Percentiles rank a stretch among this genome's conserved stretches.
These are phyloP conservation scores for Bryum argenteum DNA, from an alignment of 225 moss, liverwort and hornwort species.

Conservation along the genomic window DNA sequence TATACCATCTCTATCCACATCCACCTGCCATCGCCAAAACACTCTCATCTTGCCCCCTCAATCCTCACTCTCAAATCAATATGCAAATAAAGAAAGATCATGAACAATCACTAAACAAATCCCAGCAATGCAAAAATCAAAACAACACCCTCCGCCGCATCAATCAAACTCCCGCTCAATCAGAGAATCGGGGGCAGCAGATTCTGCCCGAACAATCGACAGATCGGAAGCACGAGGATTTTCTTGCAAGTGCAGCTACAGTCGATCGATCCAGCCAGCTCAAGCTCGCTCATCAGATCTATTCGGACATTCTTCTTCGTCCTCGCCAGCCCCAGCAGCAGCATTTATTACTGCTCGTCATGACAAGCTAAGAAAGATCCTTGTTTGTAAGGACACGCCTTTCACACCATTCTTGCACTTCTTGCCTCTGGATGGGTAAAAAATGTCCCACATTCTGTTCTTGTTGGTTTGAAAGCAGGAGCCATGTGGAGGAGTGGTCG, in stretches of 20 bases:
- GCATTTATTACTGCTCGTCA: conserved; percentile 41
- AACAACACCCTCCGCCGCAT: no score
- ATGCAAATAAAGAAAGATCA: no score
- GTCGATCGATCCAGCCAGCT: conserved; percentile 10
- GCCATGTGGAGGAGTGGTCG: conserved; percentile 49
- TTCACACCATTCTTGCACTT: conserved; percentile 32
- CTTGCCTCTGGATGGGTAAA: not conserved
- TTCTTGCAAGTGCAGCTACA: conserved; percentile 25
- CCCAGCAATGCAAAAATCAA: no score
- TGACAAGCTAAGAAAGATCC: conserved; percentile 12
- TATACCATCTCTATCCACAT: not conserved
- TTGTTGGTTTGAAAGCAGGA: not conserved
- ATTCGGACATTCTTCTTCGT: conserved; percentile 41
- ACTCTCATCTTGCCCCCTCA: not conserved
- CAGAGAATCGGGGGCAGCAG: no score
- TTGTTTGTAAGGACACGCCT: conserved; percentile 25
- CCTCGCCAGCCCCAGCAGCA: conserved; percentile 35
- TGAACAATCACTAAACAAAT: no score
- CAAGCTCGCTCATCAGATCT: conserved; percentile 34
- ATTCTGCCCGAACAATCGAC: no score
- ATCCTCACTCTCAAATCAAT: no score
- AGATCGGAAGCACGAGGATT: no score
- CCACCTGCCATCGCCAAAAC: not conserved
- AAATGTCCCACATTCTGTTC: not conserved
- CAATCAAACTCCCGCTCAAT: no score